Percentiles rank a stretch among this genome's conserved stretches.
These are phyloP conservation scores for Botrytis hyacinthi DNA, from an alignment of 2,329 filamentous ascomycete species.

Conservation along the genomic window DNA sequence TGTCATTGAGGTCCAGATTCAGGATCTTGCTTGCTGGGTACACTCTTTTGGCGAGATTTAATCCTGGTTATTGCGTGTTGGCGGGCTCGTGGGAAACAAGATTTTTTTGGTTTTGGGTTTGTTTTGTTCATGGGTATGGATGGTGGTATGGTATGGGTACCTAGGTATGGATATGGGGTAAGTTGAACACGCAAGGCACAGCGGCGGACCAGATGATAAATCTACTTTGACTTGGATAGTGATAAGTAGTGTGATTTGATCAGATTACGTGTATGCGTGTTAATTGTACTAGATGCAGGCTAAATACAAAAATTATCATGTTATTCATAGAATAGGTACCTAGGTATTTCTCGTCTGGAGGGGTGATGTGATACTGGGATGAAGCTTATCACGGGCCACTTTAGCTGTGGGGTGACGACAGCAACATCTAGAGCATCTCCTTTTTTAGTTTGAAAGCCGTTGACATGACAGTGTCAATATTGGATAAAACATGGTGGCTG, in stretches of 20 bases:
- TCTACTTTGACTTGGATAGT: not conserved
- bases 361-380: constrained; percentile 2
- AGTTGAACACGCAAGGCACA: constrained; percentile 15
- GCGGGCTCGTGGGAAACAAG: constrained; percentile 17
- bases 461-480: not conserved
- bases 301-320: not conserved
- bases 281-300: not conserved
- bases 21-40: constrained; percentile 15
- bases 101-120: not conserved
- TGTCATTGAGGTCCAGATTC: constrained; percentile 20
- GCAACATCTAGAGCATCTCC: constrained; percentile 1
- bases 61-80: constrained; percentile 13
- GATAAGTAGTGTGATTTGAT: not conserved
- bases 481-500: too few relatives aligned
- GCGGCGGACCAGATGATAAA: constrained; percentile 1
- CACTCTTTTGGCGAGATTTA: constrained; percentile 7
- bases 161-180: not conserved
- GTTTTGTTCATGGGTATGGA: not conserved
- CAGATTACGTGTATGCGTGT: not conserved
- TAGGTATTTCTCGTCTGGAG: not conserved
- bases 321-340: not conserved
- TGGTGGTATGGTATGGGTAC: not conserved
- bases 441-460: not conserved
- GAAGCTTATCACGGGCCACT: constrained; percentile 6
- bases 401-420: not conserved